A percentile compares a stretch with the other conserved stretches of the same genome.
Evolutionary conservation across 1,284 basidiomycete species (phyloP).

Genomic region (Gymnopus androsaceus): DNA sequence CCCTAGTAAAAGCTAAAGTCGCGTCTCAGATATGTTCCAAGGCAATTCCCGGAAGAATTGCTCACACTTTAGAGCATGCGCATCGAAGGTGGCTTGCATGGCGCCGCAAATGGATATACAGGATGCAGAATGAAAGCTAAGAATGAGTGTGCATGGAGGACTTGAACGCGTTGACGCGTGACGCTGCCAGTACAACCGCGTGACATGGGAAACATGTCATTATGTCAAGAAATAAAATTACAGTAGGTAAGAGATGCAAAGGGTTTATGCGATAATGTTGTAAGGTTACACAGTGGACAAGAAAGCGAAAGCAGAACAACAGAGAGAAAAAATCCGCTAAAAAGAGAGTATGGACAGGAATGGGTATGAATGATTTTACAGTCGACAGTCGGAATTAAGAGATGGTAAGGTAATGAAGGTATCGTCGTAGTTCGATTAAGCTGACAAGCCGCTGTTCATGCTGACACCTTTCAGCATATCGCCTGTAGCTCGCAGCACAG

Average conservation of each 20-base stretch:
- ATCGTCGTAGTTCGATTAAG: neutral
- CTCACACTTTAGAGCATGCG: constrained; percentile 51
- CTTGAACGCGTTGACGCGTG: too few relatives aligned
- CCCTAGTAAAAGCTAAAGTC: constrained; percentile 65
- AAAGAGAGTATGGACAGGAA: neutral
- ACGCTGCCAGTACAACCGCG: too few relatives aligned
- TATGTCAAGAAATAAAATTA: neutral
- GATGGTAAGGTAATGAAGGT: neutral
- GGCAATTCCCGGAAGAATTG: constrained; percentile 13
- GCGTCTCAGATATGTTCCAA: constrained; percentile 20
- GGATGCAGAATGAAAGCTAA: too few relatives aligned
- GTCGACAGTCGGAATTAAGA: too few relatives aligned
- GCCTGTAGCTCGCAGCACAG: constrained; percentile 25
- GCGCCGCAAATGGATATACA: too few relatives aligned
- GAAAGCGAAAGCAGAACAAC: neutral
- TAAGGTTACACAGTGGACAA: too few relatives aligned
- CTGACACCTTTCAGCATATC: constrained; percentile 37
- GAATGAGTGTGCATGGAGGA: too few relatives aligned
- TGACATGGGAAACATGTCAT: neutral
- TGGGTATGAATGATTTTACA: neutral
- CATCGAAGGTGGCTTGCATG: constrained; percentile 38
- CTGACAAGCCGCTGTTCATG: constrained; percentile 5
- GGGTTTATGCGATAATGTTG: too few relatives aligned
- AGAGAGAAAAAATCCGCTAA: neutral
- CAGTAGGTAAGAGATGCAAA: neutral